Evolutionary conservation across 2,329 filamentous ascomycete species (phyloP).

Genomic region (Decorospora gaudefroyi): DNA sequence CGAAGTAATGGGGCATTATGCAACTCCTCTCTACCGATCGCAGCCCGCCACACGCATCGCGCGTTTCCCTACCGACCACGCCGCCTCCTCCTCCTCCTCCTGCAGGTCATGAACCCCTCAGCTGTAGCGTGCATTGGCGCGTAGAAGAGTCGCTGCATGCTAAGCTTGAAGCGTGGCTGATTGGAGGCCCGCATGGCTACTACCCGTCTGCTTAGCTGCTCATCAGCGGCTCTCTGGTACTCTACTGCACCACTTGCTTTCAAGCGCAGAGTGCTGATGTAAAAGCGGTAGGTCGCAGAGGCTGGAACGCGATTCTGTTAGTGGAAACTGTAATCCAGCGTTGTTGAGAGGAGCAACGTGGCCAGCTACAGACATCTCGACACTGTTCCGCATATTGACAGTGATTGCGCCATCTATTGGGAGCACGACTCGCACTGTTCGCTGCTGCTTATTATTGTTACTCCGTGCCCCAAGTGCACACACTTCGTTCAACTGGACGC

Average conservation of each 20-base stretch:
- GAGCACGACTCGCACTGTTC: slow-evolving; percentile 9
- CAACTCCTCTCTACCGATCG: slow-evolving; percentile 4
- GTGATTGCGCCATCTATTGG: slow-evolving; percentile 11
- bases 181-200: neutral
- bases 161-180: slow-evolving; percentile 3
- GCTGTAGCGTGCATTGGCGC: slow-evolving; percentile 12
- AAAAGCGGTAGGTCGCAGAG: slow-evolving; percentile 4
- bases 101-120: slow-evolving; percentile 11
- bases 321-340: neutral
- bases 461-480: too few relatives aligned
- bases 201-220: too few relatives aligned
- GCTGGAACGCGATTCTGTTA: neutral
- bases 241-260: slow-evolving; percentile 12
- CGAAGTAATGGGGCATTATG: too few relatives aligned
- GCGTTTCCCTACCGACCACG: neutral
- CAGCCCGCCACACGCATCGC: neutral
- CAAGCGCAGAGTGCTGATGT: slow-evolving; percentile 4
- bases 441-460: too few relatives aligned
- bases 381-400: neutral
- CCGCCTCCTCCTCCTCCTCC: too few relatives aligned
- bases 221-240: slow-evolving; percentile 14
- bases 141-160: slow-evolving; percentile 6
- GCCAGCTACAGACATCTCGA: neutral
- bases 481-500: too few relatives aligned
- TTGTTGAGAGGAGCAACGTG: slow-evolving; percentile 5